Evolutionary conservation across 768 basidiomycete species (phyloP).

Genomic region (Tylopilus sp.): DNA sequence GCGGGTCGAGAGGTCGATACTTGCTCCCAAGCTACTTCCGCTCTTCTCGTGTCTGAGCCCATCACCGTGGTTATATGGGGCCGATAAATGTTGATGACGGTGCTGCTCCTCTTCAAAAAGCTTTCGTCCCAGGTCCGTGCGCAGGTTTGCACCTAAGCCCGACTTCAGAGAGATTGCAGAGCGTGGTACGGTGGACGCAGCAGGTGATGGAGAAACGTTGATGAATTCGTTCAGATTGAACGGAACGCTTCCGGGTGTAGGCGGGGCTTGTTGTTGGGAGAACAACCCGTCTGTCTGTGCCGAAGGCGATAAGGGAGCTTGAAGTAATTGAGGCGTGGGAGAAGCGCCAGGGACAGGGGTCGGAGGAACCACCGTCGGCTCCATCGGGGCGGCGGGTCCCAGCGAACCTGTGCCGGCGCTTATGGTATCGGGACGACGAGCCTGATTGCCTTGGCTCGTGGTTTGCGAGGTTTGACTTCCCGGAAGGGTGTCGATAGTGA

Average conservation of each 20-base stretch:
- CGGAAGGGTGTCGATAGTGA: constrained; percentile 23
- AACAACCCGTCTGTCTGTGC: constrained; percentile 18
- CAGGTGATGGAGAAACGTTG: constrained; percentile 67
- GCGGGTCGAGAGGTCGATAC: constrained; percentile 29
- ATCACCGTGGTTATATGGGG: constrained; percentile 18
- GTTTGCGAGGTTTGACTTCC: constrained; percentile 26
- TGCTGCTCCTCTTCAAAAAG: constrained; percentile 71
- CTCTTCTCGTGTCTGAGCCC: constrained; percentile 26
- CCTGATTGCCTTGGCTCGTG: constrained; percentile 17
- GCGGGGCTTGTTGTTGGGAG: constrained; percentile 32
- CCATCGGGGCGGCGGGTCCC: constrained; percentile 27
- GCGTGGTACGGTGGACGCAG: constrained; percentile 33
- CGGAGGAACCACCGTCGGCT: constrained; percentile 33
- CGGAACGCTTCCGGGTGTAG: constrained; percentile 34
- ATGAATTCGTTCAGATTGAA: constrained; percentile 74
- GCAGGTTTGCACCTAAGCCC: constrained; percentile 47
- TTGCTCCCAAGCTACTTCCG: constrained; percentile 25
- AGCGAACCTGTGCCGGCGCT: constrained; percentile 14
- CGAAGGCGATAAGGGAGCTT: constrained; percentile 24
- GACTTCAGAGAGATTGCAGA: constrained; percentile 31
- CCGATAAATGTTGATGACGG: constrained; percentile 33
- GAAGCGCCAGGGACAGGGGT: constrained; percentile 28
- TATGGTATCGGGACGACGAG: constrained; percentile 16
- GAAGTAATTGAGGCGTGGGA: constrained; percentile 24
- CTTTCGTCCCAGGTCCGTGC: constrained; percentile 62